A percentile compares a stretch with the other conserved stretches of the same genome.
Evolutionary conservation across 163 green algal species (phyloP).

Genomic region (Scenedesmus sp.): DNA sequence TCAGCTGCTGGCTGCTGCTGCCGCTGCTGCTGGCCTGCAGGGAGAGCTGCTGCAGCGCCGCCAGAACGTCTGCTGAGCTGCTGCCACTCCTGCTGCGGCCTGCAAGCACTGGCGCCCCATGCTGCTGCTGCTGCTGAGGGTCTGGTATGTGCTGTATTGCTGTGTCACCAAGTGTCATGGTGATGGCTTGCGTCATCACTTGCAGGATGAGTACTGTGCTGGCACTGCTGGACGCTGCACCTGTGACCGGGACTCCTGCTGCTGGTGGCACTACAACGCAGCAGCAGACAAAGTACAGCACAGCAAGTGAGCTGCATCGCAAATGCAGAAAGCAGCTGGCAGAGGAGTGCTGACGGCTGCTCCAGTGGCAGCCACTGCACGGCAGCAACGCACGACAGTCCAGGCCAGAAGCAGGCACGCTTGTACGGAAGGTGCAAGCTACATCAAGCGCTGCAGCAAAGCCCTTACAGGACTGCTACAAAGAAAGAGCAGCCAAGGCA

Average conservation of each 20-base stretch:
- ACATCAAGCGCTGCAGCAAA: no score
- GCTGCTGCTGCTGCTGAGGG: not conserved
- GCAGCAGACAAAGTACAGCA: not conserved
- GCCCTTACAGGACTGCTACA: no score
- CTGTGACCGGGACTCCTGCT: slow-evolving; percentile 28
- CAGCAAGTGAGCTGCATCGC: not conserved
- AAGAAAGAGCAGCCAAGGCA: no score
- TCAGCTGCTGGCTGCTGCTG: slow-evolving; percentile 10
- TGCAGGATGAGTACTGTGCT: slow-evolving; percentile 54
- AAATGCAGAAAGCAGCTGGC: not conserved
- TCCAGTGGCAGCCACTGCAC: not conserved
- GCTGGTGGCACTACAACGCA: not conserved
- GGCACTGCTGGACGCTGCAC: slow-evolving; percentile 47
- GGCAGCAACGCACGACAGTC: no score
- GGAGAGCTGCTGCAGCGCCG: slow-evolving; percentile 54
- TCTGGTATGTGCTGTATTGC: not conserved
- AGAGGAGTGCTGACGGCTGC: not conserved
- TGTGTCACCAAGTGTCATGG: slow-evolving; percentile 26
- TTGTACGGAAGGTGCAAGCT: no score
- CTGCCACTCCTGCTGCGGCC: not conserved
- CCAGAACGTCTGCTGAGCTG: slow-evolving; percentile 44
- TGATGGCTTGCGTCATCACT: slow-evolving; percentile 46
- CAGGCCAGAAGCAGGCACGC: no score
- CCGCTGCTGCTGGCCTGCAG: not conserved
- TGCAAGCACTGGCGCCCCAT: not conserved